Evolutionary conservation across 345 rosid species (phyloP).

Genomic region (Brassica rapa): DNA sequence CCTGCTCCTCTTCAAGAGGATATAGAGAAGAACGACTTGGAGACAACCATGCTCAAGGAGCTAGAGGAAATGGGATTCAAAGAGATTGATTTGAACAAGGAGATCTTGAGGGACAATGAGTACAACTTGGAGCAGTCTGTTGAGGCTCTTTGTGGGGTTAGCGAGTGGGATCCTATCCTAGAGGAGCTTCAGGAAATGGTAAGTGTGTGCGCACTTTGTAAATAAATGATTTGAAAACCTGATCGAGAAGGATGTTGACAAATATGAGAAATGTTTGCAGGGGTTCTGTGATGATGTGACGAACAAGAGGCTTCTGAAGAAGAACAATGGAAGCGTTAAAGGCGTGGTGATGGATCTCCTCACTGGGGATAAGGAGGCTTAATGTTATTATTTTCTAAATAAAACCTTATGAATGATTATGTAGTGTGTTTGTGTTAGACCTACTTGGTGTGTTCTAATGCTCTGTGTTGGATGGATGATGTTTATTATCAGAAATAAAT

Average conservation of each 20-base stretch:
- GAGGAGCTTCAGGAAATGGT: slow-evolving; percentile 95
- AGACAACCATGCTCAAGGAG: slow-evolving; percentile 66
- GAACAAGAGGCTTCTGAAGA: slow-evolving; percentile 85
- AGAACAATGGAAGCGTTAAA: slow-evolving; percentile 92
- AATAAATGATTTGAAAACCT: not conserved
- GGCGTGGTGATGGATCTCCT: slow-evolving; percentile 91
- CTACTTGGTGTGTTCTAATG: not conserved
- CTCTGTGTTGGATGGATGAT: slow-evolving; percentile 14
- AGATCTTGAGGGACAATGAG: slow-evolving; percentile 67
- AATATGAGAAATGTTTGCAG: not conserved
- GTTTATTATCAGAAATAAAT: not conserved
- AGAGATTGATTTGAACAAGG: slow-evolving; percentile 89
- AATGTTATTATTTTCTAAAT: slow-evolving; percentile 20
- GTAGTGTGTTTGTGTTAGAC: slow-evolving; percentile 14
- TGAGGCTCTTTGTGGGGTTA: slow-evolving; percentile 74
- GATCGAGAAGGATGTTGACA: not conserved
- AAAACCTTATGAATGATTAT: slow-evolving; percentile 2
- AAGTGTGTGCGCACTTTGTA: slow-evolving; percentile 16
- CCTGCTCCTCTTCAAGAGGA: slow-evolving; percentile 29
- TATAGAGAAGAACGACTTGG: slow-evolving; percentile 40
- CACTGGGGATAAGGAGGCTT: slow-evolving; percentile 61
- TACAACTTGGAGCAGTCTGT: slow-evolving; percentile 76
- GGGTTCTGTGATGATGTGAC: slow-evolving; percentile 57
- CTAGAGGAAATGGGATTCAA: slow-evolving; percentile 95
- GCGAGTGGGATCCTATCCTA: slow-evolving; percentile 88